Evolutionary conservation across 148 eudicot genomes (phyloP), one percentile per base, ranked within the genome.

Genomic region (Beta vulgaris): DNA sequence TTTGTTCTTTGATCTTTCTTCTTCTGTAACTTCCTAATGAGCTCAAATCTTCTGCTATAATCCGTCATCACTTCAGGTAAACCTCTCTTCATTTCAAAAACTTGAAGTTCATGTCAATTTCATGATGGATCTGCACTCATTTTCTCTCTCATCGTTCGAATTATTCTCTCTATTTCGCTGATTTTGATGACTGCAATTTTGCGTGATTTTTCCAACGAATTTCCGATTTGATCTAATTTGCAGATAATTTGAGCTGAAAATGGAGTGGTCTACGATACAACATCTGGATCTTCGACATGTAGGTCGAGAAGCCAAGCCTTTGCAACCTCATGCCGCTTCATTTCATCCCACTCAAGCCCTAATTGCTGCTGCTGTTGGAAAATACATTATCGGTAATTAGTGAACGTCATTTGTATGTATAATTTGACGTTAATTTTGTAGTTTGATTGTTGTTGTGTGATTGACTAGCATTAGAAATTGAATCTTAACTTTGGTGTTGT

Each of bases 241-340:
- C 69, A 64, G 69, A 19, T n/a, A 66, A 66, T 25, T 37, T 48
- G 66, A 68, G 57, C 54, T 25, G 29, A 53, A 80, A 76, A 94
- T 95, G 98, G 98, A 95, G 97, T 95, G 98, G 97, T 44, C 92
- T 39, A 89, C 98, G 19, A 73, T 95, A 73, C 93, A 90, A 68
- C 98, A 95, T 81, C 81, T 95, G 71, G 98, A 92, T 90, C 98
- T 95, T 76, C 91, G 98, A 39, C 98, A 95, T 76, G 88, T 90
- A 2, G 97, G 96, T 32, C 93, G 96, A 75, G 92, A 90, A 79
- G 89, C 96, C 9, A 95, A 88, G 62, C 87, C 93, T 31, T 82
- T 87, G 35, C 98, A 95, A 82, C 97, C 98, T 54, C 98, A 95
- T 82, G 98, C 97, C 58, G 92, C 91, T 49, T 88, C 96, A 12